Base-by-base conservation (phyloP, 2,329 filamentous ascomycete genomes). In the Pseudohalonectria lignicola region DNA sequence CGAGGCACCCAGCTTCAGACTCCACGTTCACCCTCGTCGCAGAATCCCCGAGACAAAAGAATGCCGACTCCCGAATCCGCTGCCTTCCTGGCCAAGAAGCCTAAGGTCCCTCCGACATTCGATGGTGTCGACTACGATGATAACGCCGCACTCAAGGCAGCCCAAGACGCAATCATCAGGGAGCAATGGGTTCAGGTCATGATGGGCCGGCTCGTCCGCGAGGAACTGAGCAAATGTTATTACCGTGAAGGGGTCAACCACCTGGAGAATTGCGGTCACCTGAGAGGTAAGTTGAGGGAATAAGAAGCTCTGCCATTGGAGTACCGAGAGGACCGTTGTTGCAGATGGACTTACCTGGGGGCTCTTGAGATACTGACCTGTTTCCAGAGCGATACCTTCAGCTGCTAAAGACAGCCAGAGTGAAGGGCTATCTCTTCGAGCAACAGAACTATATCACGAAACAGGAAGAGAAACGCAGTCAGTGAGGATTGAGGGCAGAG, bases 151-250 rank as follows among this genome's bases (percentile, higher is more conserved):
- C 69, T 92, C 57, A 92, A 90, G 69, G 78, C 79, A 44, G 85
- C 85, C 39, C 84, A 90, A 59, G 85, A 92, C 59, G 74, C 84
- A 47, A 74, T 92, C 41, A 75, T 92, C 51, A 74, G 84, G 45
- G 85, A 92, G 66, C 85, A 92, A 67, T 92, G 86, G 86, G 83
- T 92, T 43, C 79, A 77, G 58, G 79, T 81, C 58, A 92, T 92
- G 85, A 92, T 88, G 85, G 82, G 82, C 41, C 72, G 85, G 44
- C 64, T 92, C 45, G 82, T 92, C 39, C 69, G 82, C 46, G 82
- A 90, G 59, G 85, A 92, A 68, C 67, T 92, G 66, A 73, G 79
- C 61, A 90, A 86, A 67, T 92, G 85, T 69, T 92, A 92, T 63
- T 76, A 78, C 61, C 71, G 76, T 49, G 82, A 92, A 63, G 86